Conservation (phyloP, 2,329 filamentous ascomycete genomes). For the Hirsutella minnesotensis region DNA sequence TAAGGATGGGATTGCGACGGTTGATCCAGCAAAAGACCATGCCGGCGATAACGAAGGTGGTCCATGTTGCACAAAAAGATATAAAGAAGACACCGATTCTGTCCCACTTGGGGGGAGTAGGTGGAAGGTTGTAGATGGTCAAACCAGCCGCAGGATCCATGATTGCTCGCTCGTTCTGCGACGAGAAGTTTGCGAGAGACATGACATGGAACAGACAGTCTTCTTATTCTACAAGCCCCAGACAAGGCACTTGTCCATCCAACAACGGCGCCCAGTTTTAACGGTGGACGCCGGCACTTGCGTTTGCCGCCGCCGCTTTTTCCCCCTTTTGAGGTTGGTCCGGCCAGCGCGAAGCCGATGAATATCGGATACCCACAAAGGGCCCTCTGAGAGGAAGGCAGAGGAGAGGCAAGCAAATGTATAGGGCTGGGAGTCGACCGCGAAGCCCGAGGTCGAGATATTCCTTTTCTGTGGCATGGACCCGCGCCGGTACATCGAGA, state of each 20-base stretch:
- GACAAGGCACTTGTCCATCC: no score
- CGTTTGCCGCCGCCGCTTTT: no score
- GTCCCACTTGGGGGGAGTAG: conserved; percentile 14
- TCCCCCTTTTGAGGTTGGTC: neutral
- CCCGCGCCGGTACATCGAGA: no score
- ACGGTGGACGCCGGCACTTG: neutral
- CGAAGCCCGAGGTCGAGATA: no score
- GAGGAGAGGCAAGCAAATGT: no score
- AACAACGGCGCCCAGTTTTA: no score
- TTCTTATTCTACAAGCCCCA: neutral
- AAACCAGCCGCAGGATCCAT: conserved; percentile 4
- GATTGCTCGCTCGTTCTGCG: neutral
- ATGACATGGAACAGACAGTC: neutral
- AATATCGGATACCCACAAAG: no score
- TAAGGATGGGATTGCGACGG: conserved; percentile 21
- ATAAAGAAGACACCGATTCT: conserved; percentile 17
- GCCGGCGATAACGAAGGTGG: conserved; percentile 18
- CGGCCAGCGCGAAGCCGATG: neutral
- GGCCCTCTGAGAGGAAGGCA: no score
- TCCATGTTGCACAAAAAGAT: conserved; percentile 15
- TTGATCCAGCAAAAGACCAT: conserved; percentile 21
- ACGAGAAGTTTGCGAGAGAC: neutral
- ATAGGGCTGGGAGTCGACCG: no score
- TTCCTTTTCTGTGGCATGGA: no score
- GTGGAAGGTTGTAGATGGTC: conserved; percentile 18